These are phyloP conservation scores for Calendula officinalis DNA, from an alignment of 129 eudicot genomes.

Conservation along the genomic window DNA sequence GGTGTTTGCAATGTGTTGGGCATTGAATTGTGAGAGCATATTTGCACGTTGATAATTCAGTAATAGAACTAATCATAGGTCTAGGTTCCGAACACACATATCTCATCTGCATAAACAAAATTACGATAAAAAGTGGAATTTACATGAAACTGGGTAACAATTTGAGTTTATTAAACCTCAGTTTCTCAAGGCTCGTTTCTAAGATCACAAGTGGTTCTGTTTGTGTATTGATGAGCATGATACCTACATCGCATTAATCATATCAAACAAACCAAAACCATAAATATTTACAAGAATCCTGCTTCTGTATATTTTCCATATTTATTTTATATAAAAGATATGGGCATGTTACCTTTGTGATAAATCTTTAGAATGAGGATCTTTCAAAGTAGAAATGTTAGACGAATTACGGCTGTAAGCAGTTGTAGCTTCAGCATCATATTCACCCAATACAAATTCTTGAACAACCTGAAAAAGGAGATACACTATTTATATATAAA, in stretches of 20 bases:
- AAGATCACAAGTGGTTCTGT: slow-evolving; percentile 85
- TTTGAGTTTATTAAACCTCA: slow-evolving; percentile 45
- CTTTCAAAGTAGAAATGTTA: slow-evolving; percentile 71
- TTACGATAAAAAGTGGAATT: background rate
- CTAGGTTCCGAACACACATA: slow-evolving; percentile 89
- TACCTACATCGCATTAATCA: slow-evolving; percentile 47
- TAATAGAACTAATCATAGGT: slow-evolving; percentile 84
- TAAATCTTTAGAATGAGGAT: slow-evolving; percentile 91
- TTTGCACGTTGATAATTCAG: slow-evolving; percentile 88
- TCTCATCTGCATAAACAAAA: slow-evolving; percentile 55
- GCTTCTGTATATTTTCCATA: no score
- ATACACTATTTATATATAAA: no score
- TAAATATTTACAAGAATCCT: no score
- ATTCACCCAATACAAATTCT: slow-evolving; percentile 76
- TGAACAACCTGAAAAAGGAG: slow-evolving; percentile 50
- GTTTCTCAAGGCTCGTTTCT: slow-evolving; percentile 83
- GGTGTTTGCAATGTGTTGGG: slow-evolving; percentile 87
- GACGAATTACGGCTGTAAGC: slow-evolving; percentile 75
- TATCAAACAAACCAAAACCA: background rate
- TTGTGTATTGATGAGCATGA: slow-evolving; percentile 77
- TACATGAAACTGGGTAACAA: background rate
- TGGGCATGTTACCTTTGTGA: slow-evolving; percentile 54
- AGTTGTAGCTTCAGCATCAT: slow-evolving; percentile 79
- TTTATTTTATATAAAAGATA: background rate
- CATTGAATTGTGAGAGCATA: slow-evolving; percentile 88